phyloP scores from a whole-genome alignment of 2,329 filamentous ascomycete species.

The Lasiodiplodia gonubiensis region DNA sequence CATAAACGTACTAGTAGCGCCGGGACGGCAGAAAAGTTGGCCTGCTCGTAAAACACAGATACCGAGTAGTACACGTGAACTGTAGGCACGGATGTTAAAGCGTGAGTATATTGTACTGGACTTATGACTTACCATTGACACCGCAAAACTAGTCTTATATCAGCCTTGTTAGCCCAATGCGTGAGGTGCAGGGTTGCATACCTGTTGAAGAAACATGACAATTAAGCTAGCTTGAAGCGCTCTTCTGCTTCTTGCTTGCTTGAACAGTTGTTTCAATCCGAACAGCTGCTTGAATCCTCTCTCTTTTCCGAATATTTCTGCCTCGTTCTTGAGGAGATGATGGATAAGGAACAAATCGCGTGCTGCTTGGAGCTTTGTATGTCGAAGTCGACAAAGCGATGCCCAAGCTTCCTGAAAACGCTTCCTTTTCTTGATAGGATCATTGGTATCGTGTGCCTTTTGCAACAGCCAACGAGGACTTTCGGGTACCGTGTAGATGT shows the following conservation, averaged over 20 bases:
- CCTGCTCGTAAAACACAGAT: conserved; percentile 49
- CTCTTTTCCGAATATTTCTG: conserved; percentile 39
- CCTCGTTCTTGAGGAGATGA: conserved; percentile 41
- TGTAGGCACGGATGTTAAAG: not conserved
- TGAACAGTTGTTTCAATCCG: conserved; percentile 35
- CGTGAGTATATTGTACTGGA: accelerated
- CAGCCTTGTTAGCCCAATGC: not conserved
- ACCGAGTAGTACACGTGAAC: conserved; percentile 36
- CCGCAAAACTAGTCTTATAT: conserved; percentile 33
- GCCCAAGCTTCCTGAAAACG: conserved; percentile 45
- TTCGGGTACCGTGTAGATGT: conserved; percentile 36
- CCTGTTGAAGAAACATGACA: conserved; percentile 42
- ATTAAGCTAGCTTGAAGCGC: conserved; percentile 35
- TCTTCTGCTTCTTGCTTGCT: conserved; percentile 36
- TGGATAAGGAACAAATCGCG: conserved; percentile 59
- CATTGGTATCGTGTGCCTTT: conserved; percentile 32
- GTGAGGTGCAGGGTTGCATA: accelerated
- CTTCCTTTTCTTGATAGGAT: conserved; percentile 43
- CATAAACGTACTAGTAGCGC: not conserved
- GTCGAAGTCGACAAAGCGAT: conserved; percentile 60
- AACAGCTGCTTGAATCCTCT: conserved; percentile 37
- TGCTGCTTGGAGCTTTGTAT: conserved; percentile 58
- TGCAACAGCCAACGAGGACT: conserved; percentile 35
- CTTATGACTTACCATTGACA: conserved; percentile 34
- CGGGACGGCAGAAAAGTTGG: conserved; percentile 48